phyloP scores from a whole-genome alignment of 2,329 filamentous ascomycete species.

The Magnaporthiopsis incrustans region DNA sequence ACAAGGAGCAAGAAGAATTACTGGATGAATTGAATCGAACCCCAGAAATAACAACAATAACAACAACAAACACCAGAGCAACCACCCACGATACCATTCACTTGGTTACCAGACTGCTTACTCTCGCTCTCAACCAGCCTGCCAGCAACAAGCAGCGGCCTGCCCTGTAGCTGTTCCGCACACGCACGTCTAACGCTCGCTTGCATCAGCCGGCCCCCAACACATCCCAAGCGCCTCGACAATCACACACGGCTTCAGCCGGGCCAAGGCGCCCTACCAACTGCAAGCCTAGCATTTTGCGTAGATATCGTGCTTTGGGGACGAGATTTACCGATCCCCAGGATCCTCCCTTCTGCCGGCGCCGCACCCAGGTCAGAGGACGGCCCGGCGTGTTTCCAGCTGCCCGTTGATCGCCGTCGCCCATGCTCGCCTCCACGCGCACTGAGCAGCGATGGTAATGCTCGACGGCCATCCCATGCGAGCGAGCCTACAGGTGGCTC shows the following conservation, averaged over 20 bases:
- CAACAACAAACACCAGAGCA: neutral
- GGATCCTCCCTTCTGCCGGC: neutral
- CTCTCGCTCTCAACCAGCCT: neutral
- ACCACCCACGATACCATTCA: neutral
- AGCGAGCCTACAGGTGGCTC: slow-evolving; percentile 54
- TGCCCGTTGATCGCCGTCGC: slow-evolving; percentile 9
- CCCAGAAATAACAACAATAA: neutral
- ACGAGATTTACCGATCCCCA: neutral
- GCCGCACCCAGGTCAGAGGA: neutral
- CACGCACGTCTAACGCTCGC: neutral
- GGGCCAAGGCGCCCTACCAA: neutral
- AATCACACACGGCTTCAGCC: neutral
- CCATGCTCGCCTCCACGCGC: slow-evolving; percentile 28
- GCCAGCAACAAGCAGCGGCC: no score
- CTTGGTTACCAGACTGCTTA: neutral
- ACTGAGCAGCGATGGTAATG: slow-evolving; percentile 35
- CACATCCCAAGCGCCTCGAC: neutral
- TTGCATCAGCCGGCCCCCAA: neutral
- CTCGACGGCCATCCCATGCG: slow-evolving; percentile 39
- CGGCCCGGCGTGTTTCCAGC: neutral
- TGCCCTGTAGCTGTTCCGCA: neutral
- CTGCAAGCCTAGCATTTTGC: neutral
- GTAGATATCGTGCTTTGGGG: neutral
- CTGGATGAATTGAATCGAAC: neutral
- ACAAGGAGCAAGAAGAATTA: neutral